A percentile compares a stretch with the other conserved stretches of the same genome.
Conservation (phyloP, 208 protist species). For the Perkinsela sp. region DNA sequence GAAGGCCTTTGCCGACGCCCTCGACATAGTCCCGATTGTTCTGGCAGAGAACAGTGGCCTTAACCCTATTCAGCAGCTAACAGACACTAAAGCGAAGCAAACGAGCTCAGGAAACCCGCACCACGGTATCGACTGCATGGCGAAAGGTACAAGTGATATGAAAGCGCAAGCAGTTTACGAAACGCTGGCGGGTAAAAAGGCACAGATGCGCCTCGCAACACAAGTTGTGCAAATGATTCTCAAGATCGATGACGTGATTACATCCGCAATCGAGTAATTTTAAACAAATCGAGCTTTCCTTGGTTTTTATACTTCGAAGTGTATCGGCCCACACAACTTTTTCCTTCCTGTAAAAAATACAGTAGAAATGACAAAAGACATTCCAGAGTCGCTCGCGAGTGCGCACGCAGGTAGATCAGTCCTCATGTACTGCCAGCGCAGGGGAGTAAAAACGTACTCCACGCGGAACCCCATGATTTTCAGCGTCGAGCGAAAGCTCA, state of each 20-base stretch:
- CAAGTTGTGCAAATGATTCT: slow-evolving; percentile 99
- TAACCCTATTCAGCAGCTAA: slow-evolving; percentile 79
- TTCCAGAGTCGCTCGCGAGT: neutral
- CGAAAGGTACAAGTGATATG: slow-evolving; percentile 82
- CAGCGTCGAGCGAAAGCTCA: neutral
- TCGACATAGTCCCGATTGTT: slow-evolving; percentile 94
- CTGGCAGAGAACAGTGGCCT: slow-evolving; percentile 95
- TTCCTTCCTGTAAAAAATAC: no score
- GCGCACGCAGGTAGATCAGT: no score
- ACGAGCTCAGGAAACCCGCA: slow-evolving; percentile 70
- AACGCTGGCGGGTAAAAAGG: slow-evolving; percentile 91
- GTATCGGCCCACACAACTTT: no score
- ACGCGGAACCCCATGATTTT: neutral
- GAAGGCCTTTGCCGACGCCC: slow-evolving; percentile 91
- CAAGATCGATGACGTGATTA: slow-evolving; percentile 98
- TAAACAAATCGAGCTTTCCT: neutral
- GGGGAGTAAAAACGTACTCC: neutral
- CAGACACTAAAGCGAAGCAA: slow-evolving; percentile 79
- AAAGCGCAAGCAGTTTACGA: slow-evolving; percentile 92
- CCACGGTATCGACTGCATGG: slow-evolving; percentile 93
- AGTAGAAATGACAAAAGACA: neutral
- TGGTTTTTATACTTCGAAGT: no score
- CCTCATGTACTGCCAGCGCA: neutral
- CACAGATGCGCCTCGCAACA: slow-evolving; percentile 94
- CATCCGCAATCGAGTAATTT: neutral